Evolutionary conservation across 2,329 filamentous ascomycete species (phyloP), one percentile per base, ranked within the genome.

Genomic region (Furcasterigmium furcatum): DNA sequence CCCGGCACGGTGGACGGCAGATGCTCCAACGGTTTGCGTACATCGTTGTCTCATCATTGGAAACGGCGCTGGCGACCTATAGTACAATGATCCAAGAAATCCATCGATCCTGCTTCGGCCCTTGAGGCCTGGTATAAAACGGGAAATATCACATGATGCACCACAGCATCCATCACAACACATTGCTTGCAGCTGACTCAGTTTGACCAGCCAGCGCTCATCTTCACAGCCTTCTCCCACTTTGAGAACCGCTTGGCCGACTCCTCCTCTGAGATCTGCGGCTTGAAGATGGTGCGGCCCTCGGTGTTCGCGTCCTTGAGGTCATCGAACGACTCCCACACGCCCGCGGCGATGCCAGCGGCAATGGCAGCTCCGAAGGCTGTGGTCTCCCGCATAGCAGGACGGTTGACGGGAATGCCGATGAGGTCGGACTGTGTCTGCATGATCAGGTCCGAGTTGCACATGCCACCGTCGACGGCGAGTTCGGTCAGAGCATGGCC

Each of bases 401-500:
- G 88, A 32, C 88, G 80, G 62, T 87, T 80, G 51, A 92, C 84
- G 36, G 87, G 85, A 53, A 92, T 91, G 44, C 84, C 82, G 55
- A 89, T 88, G 38, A 92, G 78, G 66, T 92, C 84, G 52, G 88
- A 80, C 75, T 94, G 88, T 6, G 86, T 88, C 78, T 80, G 87
- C 88, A 91, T 91, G 66, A 84, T 86, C 46, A 91, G 75, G 60
- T 88, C 83, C 9, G 85, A 87, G 61, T 88, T 90, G 60, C 81
- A 86, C 87, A 91, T 89, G 58, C 88, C 88, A 48, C 87, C 87
- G 58, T 91, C 88, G n/a, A 91, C 88, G 29, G 84, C 83, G n/a
- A 91, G 73, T 63, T 87, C 82, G 27, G 79, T 75, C 41, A 91
- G 71, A 44, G 78, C 76, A 58, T 88, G 81, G n/a, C 85, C 85